These are phyloP conservation scores for Plectosphaerella plurivora DNA, from an alignment of 2,329 filamentous ascomycete species.

Conservation along the genomic window DNA sequence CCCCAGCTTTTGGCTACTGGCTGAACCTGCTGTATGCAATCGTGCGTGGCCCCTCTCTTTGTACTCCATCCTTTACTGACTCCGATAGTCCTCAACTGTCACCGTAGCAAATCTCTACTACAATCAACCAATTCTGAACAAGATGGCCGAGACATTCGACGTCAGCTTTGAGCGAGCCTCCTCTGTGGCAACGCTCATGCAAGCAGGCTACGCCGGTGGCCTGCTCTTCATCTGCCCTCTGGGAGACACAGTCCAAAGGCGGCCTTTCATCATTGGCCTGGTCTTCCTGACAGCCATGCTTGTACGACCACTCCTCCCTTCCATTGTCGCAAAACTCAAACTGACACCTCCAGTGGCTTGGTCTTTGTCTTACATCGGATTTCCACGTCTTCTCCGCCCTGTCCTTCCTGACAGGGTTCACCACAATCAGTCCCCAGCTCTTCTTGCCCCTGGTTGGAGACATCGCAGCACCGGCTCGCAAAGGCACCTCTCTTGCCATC, in stretches of 20 bases:
- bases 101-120: conserved; percentile 82
- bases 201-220: conserved; percentile 73
- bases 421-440: conserved; percentile 73
- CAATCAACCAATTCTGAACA: conserved; percentile 73
- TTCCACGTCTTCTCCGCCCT: conserved; percentile 64
- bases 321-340: neutral
- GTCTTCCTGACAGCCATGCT: conserved; percentile 64
- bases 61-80: neutral
- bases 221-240: conserved; percentile 71
- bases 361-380: conserved; percentile 62
- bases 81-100: conserved; percentile 48
- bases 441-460: conserved; percentile 81
- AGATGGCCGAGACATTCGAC: conserved; percentile 65
- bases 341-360: conserved; percentile 50
- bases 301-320: conserved; percentile 34
- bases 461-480: conserved; percentile 64
- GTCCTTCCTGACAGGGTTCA: conserved; percentile 70
- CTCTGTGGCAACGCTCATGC: conserved; percentile 68
- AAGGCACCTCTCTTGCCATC: conserved; percentile 67
- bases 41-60: conserved; percentile 27
- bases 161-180: conserved; percentile 66
- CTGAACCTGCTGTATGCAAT: conserved; percentile 69
- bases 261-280: conserved; percentile 65
- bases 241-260: conserved; percentile 63
- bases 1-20: conserved; percentile 62